Base-by-base conservation (phyloP, 169 alveolate genomes). In the Plasmodium inui region DNA sequence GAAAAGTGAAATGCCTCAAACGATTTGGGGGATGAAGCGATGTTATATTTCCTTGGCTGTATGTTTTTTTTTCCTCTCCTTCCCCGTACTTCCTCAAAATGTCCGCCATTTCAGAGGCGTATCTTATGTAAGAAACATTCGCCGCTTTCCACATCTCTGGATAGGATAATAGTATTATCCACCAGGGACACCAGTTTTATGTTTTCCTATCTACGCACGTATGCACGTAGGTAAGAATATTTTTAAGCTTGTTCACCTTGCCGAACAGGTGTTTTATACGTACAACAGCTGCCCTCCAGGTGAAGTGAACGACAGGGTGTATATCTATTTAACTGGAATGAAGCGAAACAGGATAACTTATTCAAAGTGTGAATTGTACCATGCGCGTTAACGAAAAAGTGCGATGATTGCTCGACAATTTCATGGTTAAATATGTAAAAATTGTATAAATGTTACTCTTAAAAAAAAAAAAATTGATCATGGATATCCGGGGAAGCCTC, bases 121-220 rank as follows among this genome's bases (percentile, higher is more conserved):
- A 96, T 80, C 96, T 92, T 83, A 97, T 93, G 71, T 93, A 96
- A 22, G 98, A 93, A 67, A 96, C 96, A 74, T 95, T 95, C 6
- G 96, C 97, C 28, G 96, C 96, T 55, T 96, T 89, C 98, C 98
- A 96, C 98, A 96, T 96, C 79, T 73, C 61, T 32, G n/a, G 61
- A 85, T 22, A 32, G 12, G 28, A 34, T 39, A 22, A 67, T 19
- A 28, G 37, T 67, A 22, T 17, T 22, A 67, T n/a, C 5, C 37
- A 9, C n/a, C 17, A 67, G 37, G 37, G 34, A 9, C 37, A 28
- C 1, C n/a, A 2, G 14, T 22, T 67, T 67, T 67, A 67, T 67
- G n/a, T 67, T 67, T 81, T 41, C 72, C 67, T 37, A 72, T 55
- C 61, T 39, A 84, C 79, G 73, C 37, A 22, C 84, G 57, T 61